Conservation (phyloP, 164 flowering plant genomes). For the Umbellularia californica region DNA sequence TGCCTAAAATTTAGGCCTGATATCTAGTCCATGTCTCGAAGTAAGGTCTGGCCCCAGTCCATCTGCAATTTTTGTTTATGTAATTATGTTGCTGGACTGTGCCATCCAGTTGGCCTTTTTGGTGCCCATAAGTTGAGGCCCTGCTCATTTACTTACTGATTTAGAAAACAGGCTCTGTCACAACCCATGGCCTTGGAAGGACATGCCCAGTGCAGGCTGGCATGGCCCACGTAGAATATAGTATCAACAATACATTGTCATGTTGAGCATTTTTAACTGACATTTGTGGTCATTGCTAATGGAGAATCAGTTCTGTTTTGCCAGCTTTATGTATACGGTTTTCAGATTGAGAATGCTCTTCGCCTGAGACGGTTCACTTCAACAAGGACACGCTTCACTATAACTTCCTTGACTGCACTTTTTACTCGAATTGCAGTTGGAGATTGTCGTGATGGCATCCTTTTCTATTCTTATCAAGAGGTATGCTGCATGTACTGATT, state of each 20-base stretch:
- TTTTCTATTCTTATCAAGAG: constrained; percentile 84
- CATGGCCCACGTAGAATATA: not conserved
- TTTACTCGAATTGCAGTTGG: constrained; percentile 89
- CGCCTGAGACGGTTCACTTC: constrained; percentile 60
- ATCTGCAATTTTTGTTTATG: too few species aligned
- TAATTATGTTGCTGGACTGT: not conserved
- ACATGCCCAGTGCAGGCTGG: not conserved
- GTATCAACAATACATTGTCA: not conserved
- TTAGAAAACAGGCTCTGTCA: not conserved
- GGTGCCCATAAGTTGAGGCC: not conserved
- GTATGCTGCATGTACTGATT: constrained; percentile 23
- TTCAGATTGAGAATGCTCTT: constrained; percentile 65
- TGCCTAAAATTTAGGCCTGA: not conserved
- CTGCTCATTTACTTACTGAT: not conserved
- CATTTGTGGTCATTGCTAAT: constrained; percentile 4
- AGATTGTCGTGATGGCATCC: constrained; percentile 97
- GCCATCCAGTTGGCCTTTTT: not conserved
- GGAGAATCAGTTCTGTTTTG: constrained; percentile 5
- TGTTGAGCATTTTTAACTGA: not conserved
- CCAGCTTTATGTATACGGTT: constrained; percentile 86
- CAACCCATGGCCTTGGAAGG: not conserved
- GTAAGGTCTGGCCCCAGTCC: not conserved
- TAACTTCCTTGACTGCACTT: constrained; percentile 63
- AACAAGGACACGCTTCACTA: constrained; percentile 75
- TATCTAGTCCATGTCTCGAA: not conserved